These are phyloP conservation scores for Clavispora asparagi DNA, from an alignment of 805 yeast genomes.

Conservation along the genomic window DNA sequence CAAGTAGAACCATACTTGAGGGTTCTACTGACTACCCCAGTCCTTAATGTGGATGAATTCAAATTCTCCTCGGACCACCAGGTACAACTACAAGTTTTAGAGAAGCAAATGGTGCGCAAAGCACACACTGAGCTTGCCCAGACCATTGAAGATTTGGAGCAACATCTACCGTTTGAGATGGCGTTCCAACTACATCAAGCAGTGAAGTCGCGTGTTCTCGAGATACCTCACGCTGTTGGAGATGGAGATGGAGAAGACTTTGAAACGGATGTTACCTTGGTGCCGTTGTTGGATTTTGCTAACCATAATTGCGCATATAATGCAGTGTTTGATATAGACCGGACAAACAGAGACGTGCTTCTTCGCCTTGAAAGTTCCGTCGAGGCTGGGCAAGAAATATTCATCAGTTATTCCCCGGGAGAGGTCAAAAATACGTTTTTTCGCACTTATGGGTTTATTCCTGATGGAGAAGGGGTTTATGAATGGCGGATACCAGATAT, in stretches of 20 bases:
- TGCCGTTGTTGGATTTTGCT: constrained; percentile 64
- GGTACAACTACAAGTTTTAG: constrained; percentile 1
- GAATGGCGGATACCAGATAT: constrained; percentile 7
- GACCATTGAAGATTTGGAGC: neutral
- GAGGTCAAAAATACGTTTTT: constrained; percentile 5
- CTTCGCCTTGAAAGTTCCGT: constrained; percentile 19
- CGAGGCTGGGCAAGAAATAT: constrained; percentile 6
- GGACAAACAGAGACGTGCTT: constrained; percentile 37
- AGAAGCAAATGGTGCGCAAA: constrained; percentile 3
- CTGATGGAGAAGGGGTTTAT: constrained; percentile 1
- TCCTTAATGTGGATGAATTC: constrained; percentile 5
- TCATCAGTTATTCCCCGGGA: constrained; percentile 12
- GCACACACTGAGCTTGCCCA: constrained; percentile 1
- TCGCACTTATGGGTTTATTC: constrained; percentile 14
- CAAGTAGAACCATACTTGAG: constrained; percentile 8
- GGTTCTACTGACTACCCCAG: constrained; percentile 7
- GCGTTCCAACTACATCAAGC: constrained; percentile 37
- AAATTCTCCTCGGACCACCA: constrained; percentile 1
- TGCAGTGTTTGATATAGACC: constrained; percentile 59
- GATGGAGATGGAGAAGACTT: constrained; percentile 36
- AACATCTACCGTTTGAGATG: constrained; percentile 14
- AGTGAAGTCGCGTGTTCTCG: constrained; percentile 55
- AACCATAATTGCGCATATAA: constrained; percentile 45
- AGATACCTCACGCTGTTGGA: constrained; percentile 47
- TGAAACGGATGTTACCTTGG: constrained; percentile 48